A percentile compares a stretch with the other conserved stretches of the same genome.
Conservation (phyloP, 805 yeast species). For the Suhomyces pyralidae region DNA sequence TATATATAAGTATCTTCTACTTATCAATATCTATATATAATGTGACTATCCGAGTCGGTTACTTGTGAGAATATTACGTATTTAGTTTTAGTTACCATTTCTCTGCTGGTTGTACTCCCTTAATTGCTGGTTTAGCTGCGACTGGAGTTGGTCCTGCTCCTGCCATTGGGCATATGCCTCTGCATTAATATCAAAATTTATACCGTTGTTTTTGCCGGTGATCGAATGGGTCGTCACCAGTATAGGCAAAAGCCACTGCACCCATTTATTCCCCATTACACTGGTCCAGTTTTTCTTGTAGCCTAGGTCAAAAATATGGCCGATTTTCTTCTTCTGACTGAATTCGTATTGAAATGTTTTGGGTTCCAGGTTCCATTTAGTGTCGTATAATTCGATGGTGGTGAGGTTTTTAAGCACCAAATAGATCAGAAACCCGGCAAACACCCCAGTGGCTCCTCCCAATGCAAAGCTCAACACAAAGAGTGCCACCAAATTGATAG, state of each 20-base stretch:
- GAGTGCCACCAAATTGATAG: slow-evolving; percentile 59
- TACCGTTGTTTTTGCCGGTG: slow-evolving; percentile 38
- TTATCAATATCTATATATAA: too few relatives aligned
- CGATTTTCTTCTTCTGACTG: slow-evolving; percentile 41
- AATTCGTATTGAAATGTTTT: slow-evolving; percentile 32
- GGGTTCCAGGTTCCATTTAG: slow-evolving; percentile 44
- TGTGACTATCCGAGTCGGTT: background rate
- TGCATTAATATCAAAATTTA: slow-evolving; percentile 50
- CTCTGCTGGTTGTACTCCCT: slow-evolving; percentile 8
- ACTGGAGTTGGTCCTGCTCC: slow-evolving; percentile 44
- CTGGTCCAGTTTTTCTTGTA: slow-evolving; percentile 54
- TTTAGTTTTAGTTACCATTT: background rate
- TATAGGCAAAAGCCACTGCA: slow-evolving; percentile 71
- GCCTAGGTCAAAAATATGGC: slow-evolving; percentile 80
- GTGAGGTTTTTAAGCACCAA: slow-evolving; percentile 65
- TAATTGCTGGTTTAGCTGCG: slow-evolving; percentile 43
- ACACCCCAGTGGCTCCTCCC: slow-evolving; percentile 38
- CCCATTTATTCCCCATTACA: slow-evolving; percentile 68
- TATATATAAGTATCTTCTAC: background rate
- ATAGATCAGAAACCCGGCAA: slow-evolving; percentile 56
- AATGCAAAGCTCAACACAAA: slow-evolving; percentile 60
- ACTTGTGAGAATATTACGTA: too few relatives aligned
- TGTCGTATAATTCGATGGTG: slow-evolving; percentile 74
- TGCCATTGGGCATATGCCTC: slow-evolving; percentile 38
- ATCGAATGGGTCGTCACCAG: slow-evolving; percentile 18